Percentiles rank a stretch among this genome's conserved stretches.
Conservation (phyloP, 2,329 filamentous ascomycete genomes). For the Ceratocystis albifundus region DNA sequence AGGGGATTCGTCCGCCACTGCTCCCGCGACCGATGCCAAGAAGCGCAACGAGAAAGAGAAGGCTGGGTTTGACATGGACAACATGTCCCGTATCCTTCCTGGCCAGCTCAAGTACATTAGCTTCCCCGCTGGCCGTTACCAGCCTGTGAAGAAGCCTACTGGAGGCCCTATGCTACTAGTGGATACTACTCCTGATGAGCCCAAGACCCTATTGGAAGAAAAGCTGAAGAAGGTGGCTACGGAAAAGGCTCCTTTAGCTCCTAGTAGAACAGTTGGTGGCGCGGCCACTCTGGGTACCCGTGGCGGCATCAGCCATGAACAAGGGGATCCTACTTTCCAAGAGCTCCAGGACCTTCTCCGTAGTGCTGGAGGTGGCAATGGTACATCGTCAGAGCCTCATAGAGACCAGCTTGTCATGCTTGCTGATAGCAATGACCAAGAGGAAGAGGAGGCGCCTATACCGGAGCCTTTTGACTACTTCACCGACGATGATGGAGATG, state of each 20-base stretch:
- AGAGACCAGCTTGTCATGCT: slow-evolving; percentile 47
- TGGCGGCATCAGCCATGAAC: slow-evolving; percentile 27
- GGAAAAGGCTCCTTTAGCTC: slow-evolving; percentile 48
- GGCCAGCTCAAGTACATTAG: slow-evolving; percentile 90
- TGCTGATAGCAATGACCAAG: slow-evolving; percentile 64
- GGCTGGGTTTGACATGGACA: slow-evolving; percentile 88
- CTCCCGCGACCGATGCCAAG: slow-evolving; percentile 48
- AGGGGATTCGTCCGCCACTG: slow-evolving; percentile 31
- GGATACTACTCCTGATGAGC: slow-evolving; percentile 67
- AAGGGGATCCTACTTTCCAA: slow-evolving; percentile 28
- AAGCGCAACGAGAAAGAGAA: slow-evolving; percentile 95
- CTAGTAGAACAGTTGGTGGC: slow-evolving; percentile 24
- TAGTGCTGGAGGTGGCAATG: not conserved
- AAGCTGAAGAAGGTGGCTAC: slow-evolving; percentile 73
- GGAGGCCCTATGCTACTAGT: slow-evolving; percentile 86
- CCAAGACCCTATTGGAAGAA: slow-evolving; percentile 74
- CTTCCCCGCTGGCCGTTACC: slow-evolving; percentile 81
- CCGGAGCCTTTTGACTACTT: slow-evolving; percentile 71
- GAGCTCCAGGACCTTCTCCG: slow-evolving; percentile 23
- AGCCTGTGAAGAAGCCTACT: slow-evolving; percentile 84
- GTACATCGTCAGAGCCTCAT: not conserved
- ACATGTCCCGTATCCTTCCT: slow-evolving; percentile 91
- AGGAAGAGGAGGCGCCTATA: slow-evolving; percentile 59
- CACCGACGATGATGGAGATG: slow-evolving; percentile 50
- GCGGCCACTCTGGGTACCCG: slow-evolving; percentile 29